Evolutionary conservation across 495 filamentous ascomycete genomes (phyloP), one percentile per base, ranked within the genome.

Genomic region (Xylaria telfairii): DNA sequence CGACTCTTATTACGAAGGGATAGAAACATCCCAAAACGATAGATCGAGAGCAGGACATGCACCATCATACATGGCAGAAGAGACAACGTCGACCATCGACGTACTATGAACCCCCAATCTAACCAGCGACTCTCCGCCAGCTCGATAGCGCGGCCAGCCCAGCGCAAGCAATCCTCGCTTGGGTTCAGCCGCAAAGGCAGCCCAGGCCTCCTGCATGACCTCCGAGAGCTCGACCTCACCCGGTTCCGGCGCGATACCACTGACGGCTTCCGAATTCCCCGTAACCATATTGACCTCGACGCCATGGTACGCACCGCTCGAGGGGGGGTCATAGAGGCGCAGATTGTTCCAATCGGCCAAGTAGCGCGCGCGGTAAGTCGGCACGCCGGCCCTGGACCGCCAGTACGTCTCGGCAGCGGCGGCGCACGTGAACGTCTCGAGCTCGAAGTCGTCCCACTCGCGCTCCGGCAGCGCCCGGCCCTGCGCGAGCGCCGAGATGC

Each of bases 251-350:
- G 79, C 74, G 3, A 78, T 56, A 17, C 80, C 82, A 46, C 80
- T 83, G 46, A 83, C 77, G 13, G 76, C 71, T 62, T 71, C 74
- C 28, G 79, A 73, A 3, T 75, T 84, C 2, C 85, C 86, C 66
- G 86, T 87, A 10, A 88, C 63, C 76, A 88, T 70, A 26, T 83
- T 77, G 56, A 88, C 56, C 39, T 89, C 86, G 17, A 75, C 70
- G 9, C 81, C 83, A 72, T 89, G 87, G 67, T 85, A 88, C 1
- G 85, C 84, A 5, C 85, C 85, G 68, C 85, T 82, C 3, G 59
- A 62, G 8, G 59, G 59, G n/a, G 59, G 59, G 28, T 72, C 76
- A 67, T 85, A 84, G 17, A 86, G 79, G 12, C 78, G 74, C 21
- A 79, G 72, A 65, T 84, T 87, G 12, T 77, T 68, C 79, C 80